phyloP scores from a whole-genome alignment of 2,329 filamentous ascomycete genomes.

The Plenodomus tracheiphilus region DNA sequence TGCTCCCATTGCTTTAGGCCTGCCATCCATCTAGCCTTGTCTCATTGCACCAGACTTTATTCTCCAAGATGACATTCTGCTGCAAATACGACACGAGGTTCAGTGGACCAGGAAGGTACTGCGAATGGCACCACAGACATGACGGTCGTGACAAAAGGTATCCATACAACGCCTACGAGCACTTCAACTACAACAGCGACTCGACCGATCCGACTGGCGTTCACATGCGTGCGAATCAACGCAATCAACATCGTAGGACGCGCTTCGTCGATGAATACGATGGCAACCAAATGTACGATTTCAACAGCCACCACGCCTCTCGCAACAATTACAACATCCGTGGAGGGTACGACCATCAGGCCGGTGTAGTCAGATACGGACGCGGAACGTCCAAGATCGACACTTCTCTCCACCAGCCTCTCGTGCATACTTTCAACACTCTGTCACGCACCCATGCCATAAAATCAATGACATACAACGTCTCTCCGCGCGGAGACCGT shows the following conservation, averaged over 20 bases:
- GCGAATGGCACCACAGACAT: constrained; percentile 13
- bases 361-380: background rate
- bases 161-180: constrained; percentile 1
- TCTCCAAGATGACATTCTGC: constrained; percentile 18
- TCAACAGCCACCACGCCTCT: background rate
- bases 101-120: constrained; percentile 16
- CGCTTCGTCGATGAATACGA: constrained; percentile 1
- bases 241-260: background rate
- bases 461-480: constrained; percentile 13
- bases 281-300: background rate
- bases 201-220: constrained; percentile 5
- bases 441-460: constrained; percentile 18
- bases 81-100: constrained; percentile 7
- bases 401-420: background rate
- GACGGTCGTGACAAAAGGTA: background rate
- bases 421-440: constrained; percentile 12
- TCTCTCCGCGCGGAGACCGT: constrained; percentile 10
- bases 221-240: constrained; percentile 5
- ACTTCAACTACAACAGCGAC: constrained; percentile 9
- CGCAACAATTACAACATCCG: background rate
- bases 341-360: background rate
- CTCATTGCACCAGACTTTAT: background rate
- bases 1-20: background rate
- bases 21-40: background rate
- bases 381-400: background rate